Percentiles rank a stretch among this genome's conserved stretches.
Evolutionary conservation across 352 stramenopile genomes (phyloP).

Genomic region (Blastocystis sp.): DNA sequence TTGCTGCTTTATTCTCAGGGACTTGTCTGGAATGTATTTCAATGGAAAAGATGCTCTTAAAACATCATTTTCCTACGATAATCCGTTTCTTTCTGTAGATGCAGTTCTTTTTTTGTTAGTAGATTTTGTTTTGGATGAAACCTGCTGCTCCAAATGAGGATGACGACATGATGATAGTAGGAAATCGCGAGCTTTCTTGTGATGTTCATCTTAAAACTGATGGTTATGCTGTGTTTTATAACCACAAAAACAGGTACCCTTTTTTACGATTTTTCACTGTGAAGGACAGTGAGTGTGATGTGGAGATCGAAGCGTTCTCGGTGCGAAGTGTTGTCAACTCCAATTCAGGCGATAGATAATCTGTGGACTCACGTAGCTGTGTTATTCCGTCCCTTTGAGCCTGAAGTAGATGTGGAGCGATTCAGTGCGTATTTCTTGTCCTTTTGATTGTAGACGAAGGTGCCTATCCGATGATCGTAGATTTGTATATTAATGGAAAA

Average conservation of each 20-base stretch:
- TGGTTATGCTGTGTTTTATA: conserved; percentile 28
- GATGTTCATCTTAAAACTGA: not conserved
- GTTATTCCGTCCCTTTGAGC: not conserved
- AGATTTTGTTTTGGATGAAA: conserved; percentile 53
- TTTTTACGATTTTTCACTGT: not conserved
- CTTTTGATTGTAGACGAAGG: not conserved
- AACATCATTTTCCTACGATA: not conserved
- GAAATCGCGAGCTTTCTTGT: not conserved
- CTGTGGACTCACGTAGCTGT: conserved; percentile 34
- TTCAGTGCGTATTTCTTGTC: not conserved
- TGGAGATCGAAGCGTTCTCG: conserved; percentile 6
- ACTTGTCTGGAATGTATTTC: not conserved
- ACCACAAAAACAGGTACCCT: not conserved
- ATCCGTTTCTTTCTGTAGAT: not conserved
- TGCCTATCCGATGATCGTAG: conserved; percentile 18
- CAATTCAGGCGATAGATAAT: not conserved
- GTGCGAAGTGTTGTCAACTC: not conserved
- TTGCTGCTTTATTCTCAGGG: not conserved
- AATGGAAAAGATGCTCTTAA: not conserved
- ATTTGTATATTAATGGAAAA: conserved; percentile 22
- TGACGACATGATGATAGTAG: not conserved
- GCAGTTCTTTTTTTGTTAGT: not conserved
- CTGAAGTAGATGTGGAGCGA: not conserved
- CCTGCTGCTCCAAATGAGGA: not conserved
- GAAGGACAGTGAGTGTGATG: not conserved